Base-by-base conservation (phyloP, 2,329 filamentous ascomycete genomes). In the Trichocomaceae sp. region DNA sequence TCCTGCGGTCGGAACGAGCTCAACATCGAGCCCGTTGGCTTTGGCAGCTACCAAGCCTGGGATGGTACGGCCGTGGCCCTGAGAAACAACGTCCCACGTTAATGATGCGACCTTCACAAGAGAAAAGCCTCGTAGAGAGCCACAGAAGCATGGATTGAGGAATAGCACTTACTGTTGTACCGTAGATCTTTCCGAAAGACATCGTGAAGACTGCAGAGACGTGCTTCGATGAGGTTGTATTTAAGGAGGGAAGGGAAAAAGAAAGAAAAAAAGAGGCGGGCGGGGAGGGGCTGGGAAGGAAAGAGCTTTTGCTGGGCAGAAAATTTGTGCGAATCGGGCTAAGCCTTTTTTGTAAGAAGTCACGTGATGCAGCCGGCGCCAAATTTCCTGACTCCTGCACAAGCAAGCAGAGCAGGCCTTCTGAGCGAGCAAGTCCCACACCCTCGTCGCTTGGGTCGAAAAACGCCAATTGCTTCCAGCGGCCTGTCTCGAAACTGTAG, bases 101-200 rank as follows among this genome's bases (percentile, higher is more conserved):
- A 61, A 57, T 65, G 64, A 62, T 61, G 15, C 35, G 37, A 47
- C 19, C 19, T 22, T 35, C 45, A 15, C 50, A 2, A n/a, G 39
- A 3, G 29, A 47, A 37, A 15, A 8, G 3, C 31, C 10, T 15
- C 31, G 8, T 15, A 13, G 13, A 15, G 31, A 35, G 12, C 15
- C 15, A 23, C 20, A 37, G 2, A 6, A 19, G 5, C 26, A 29
- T 29, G 31, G 2, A 31, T 23, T 19, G 29, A 19, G 2, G 26
- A 26, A 20, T 9, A n/a, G 17, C 44, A 69, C 79, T 66, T 85
- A 95, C 92, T 79, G 83, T 74, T 76, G 83, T 84, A 74, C 87
- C 88, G 84, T 93, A 97, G 72, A 99, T 84, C 82, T 95, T 99
- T 80, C 93, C 93, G 83, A 99, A 97, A 73, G 88, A 82, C 87